Evolutionary conservation across 164 flowering plant genomes (phyloP).

Genomic region (Euptelea pleiosperma): DNA sequence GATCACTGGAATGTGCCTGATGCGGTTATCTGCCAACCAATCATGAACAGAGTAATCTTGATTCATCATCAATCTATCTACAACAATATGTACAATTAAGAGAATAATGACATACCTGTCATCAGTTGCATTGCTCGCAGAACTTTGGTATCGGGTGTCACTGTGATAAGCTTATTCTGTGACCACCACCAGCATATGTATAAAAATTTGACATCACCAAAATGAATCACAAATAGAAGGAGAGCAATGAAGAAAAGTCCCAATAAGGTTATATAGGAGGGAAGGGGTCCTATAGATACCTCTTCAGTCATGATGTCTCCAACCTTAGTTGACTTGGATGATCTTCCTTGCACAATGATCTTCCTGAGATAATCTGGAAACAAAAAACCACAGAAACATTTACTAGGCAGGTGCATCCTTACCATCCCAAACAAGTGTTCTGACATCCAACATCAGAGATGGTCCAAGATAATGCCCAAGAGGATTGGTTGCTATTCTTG

Average conservation of each 20-base stretch:
- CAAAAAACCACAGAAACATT: not conserved
- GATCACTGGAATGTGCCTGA: constrained; percentile 95
- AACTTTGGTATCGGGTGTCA: constrained; percentile 91
- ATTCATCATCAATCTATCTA: not conserved
- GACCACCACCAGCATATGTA: constrained; percentile 18
- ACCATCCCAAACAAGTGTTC: no score
- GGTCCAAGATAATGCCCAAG: no score
- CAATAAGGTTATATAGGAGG: no score
- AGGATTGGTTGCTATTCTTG: no score
- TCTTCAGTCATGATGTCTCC: constrained; percentile 99
- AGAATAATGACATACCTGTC: constrained; percentile 61
- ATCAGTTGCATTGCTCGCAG: constrained; percentile 94
- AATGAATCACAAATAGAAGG: not conserved
- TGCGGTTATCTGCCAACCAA: constrained; percentile 73
- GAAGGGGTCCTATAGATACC: constrained; percentile 37
- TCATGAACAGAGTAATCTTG: not conserved
- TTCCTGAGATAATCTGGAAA: constrained; percentile 91
- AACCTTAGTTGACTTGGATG: constrained; percentile 96
- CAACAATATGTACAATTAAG: not conserved
- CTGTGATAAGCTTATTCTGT: constrained; percentile 97
- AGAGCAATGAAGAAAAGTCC: not conserved
- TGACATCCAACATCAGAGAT: no score
- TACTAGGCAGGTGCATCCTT: not conserved
- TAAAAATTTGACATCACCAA: not conserved
- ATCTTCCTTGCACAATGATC: constrained; percentile 97